phyloP scores from a whole-genome alignment of 192 early-diverging fungal species.

The Pecoramyces ruminantium region DNA sequence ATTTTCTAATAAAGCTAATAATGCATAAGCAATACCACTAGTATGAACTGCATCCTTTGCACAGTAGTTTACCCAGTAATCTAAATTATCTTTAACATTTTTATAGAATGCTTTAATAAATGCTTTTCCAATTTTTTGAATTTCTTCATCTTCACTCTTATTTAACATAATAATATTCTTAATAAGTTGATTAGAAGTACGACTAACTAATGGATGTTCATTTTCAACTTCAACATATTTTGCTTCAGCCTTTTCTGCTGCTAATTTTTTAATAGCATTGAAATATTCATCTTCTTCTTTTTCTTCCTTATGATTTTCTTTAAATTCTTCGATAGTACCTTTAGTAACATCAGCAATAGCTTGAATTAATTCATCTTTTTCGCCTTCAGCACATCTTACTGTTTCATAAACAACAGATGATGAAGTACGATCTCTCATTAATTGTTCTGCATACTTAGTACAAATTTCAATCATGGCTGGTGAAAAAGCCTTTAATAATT shows the following conservation, averaged over 20 bases:
- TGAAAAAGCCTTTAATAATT: conserved; percentile 49
- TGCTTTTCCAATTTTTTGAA: neutral
- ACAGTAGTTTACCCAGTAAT: neutral
- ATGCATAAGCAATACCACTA: neutral
- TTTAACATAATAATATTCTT: neutral
- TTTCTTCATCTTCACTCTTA: neutral
- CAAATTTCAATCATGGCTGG: conserved; percentile 40
- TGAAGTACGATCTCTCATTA: conserved; percentile 46
- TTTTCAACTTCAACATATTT: neutral
- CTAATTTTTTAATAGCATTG: conserved; percentile 35
- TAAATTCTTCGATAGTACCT: conserved; percentile 17
- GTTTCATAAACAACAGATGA: conserved; percentile 41
- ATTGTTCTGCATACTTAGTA: conserved; percentile 22
- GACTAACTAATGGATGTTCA: neutral
- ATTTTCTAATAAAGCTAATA: neutral
- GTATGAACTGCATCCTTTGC: neutral
- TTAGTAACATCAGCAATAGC: neutral
- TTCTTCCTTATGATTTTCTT: conserved; percentile 10
- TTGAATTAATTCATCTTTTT: neutral
- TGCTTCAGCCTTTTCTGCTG: conserved; percentile 14
- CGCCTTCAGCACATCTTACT: conserved; percentile 10
- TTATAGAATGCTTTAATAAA: neutral
- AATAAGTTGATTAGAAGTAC: neutral
- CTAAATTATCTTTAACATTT: neutral
- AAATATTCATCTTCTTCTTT: conserved; percentile 17